These are phyloP conservation scores for Amphibolis antarctica DNA, from an alignment of 106 monocot genomes.

Conservation along the genomic window DNA sequence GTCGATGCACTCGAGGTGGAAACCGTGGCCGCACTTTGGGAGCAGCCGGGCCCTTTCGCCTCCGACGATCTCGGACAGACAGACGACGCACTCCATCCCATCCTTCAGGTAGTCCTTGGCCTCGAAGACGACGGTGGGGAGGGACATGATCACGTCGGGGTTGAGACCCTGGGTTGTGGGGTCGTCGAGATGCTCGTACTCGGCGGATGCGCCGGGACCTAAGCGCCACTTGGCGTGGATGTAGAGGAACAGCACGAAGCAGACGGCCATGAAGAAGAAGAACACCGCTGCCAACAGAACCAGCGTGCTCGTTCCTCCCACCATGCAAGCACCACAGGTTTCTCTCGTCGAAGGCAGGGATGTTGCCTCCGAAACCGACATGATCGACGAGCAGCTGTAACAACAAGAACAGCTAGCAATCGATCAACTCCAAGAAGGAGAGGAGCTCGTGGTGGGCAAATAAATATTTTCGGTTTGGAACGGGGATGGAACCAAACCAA, in stretches of 20 bases:
- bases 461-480: not conserved
- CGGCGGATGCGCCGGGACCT: not conserved
- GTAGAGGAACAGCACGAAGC: no score
- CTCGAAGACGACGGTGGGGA: constrained; percentile 10
- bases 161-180: not conserved
- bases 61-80: constrained; percentile 9
- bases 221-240: no score
- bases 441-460: not conserved
- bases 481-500: not conserved
- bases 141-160: constrained; percentile 4
- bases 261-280: no score
- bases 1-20: constrained; percentile 20
- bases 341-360: no score
- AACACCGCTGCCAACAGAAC: no score
- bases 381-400: no score
- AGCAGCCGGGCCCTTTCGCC: constrained; percentile 15
- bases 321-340: no score
- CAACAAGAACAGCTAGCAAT: not conserved
- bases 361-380: no score
- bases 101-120: constrained; percentile 7
- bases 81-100: constrained; percentile 18
- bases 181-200: not conserved
- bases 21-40: constrained; percentile 17
- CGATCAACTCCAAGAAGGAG: not conserved
- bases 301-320: no score